Percentiles rank a stretch among this genome's conserved stretches.
Conservation (phyloP, 441 rosid genomes). For the Metrosideros polymorpha region DNA sequence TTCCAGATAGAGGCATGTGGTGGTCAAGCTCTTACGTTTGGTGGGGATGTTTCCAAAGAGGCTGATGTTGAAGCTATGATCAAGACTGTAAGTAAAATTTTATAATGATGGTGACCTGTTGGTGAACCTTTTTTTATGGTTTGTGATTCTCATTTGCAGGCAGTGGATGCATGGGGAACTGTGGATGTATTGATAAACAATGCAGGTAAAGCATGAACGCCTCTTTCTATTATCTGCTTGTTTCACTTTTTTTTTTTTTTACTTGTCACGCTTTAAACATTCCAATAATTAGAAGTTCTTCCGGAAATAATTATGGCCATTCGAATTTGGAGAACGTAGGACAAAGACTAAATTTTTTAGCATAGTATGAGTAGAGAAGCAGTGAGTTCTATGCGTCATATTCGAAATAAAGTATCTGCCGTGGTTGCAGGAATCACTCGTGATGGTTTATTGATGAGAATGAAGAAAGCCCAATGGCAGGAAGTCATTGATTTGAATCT, state of each 20-base stretch:
- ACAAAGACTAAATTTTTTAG: neutral
- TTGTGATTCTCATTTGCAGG: slow-evolving; percentile 37
- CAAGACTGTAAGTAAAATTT: slow-evolving; percentile 56
- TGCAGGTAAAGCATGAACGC: slow-evolving; percentile 41
- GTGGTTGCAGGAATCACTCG: slow-evolving; percentile 68
- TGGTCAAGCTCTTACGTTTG: slow-evolving; percentile 85
- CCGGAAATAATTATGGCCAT: neutral
- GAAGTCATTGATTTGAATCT: slow-evolving; percentile 92
- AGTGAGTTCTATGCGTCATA: neutral
- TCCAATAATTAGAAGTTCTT: neutral
- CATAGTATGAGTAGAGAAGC: neutral
- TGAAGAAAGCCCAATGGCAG: slow-evolving; percentile 91
- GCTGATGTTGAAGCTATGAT: slow-evolving; percentile 90
- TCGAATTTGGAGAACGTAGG: neutral
- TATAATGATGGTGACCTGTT: neutral
- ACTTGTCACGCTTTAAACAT: neutral
- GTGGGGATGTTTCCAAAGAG: slow-evolving; percentile 91
- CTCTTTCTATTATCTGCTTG: neutral
- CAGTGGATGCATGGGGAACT: slow-evolving; percentile 91
- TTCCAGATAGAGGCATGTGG: slow-evolving; percentile 77
- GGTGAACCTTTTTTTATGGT: neutral
- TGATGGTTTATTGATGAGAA: slow-evolving; percentile 82
- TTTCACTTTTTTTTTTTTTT: neutral
- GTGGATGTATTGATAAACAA: slow-evolving; percentile 82
- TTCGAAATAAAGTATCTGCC: neutral